Conservation (phyloP, 257 asterid genomes). For the Coffea canephora region DNA sequence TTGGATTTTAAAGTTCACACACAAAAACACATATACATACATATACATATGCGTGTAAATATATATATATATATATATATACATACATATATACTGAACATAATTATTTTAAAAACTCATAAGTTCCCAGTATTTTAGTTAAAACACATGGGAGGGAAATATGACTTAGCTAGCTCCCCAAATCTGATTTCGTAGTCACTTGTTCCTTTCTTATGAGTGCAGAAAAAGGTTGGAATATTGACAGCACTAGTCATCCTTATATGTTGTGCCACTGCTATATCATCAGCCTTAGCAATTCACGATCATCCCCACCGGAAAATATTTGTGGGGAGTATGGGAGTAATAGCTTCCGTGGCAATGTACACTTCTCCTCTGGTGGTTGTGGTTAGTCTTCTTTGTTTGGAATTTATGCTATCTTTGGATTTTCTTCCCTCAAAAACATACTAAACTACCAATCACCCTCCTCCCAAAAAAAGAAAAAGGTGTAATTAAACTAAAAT, state of each 20-base stretch:
- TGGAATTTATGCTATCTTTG: not conserved
- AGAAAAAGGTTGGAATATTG: constrained; percentile 51
- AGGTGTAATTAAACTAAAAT: no score
- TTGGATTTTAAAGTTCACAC: no score
- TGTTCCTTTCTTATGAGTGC: constrained; percentile 9
- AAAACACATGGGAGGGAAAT: no score
- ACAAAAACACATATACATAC: no score
- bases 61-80: no score
- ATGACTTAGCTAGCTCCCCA: not conserved
- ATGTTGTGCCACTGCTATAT: constrained; percentile 29
- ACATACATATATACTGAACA: no score
- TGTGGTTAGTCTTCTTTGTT: constrained; percentile 44
- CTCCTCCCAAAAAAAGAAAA: no score
- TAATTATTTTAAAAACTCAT: no score
- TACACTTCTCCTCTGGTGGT: constrained; percentile 71
- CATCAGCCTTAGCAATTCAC: constrained; percentile 47
- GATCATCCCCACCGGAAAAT: constrained; percentile 60
- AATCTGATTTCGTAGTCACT: not conserved
- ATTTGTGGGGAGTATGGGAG: constrained; percentile 66
- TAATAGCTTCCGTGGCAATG: constrained; percentile 67
- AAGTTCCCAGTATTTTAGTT: no score
- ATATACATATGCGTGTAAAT: no score
- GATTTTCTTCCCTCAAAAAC: not conserved
- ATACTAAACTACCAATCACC: not conserved
- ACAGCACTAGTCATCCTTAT: constrained; percentile 33